A percentile compares a stretch with the other conserved stretches of the same genome.
Evolutionary conservation across 2,329 filamentous ascomycete species (phyloP).

Genomic region (Penicillium sp.): DNA sequence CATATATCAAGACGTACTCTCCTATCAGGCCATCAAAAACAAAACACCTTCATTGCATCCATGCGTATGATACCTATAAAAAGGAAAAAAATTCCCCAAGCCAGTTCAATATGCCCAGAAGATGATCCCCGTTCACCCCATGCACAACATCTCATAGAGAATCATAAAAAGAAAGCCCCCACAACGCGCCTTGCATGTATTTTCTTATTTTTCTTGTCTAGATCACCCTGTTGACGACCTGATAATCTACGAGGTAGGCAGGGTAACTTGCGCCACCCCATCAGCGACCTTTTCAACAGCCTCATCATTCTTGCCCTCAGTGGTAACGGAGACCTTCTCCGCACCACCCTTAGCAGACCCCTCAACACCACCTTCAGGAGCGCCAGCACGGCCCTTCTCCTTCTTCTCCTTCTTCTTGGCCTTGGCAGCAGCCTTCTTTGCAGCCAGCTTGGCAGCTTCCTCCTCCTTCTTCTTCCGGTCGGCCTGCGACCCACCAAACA

Average conservation of each 20-base stretch:
- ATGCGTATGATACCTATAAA: constrained; percentile 4
- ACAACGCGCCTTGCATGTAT: constrained; percentile 3
- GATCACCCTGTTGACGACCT: not conserved
- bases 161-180: not conserved
- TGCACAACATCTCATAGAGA: constrained; percentile 4
- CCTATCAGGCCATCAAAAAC: not conserved
- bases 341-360: constrained; percentile 30
- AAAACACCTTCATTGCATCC: constrained; percentile 5
- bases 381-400: constrained; percentile 25
- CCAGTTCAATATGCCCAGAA: constrained; percentile 3
- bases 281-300: constrained; percentile 35
- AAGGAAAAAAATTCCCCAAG: constrained; percentile 1
- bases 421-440: constrained; percentile 34
- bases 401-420: constrained; percentile 30
- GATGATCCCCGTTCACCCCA: constrained; percentile 1
- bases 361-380: constrained; percentile 28
- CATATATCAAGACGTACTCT: not conserved
- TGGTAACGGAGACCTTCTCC: constrained; percentile 19
- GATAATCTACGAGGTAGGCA: constrained; percentile 31
- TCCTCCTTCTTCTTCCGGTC: constrained; percentile 62
- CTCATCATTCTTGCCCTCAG: constrained; percentile 25
- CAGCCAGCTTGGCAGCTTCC: constrained; percentile 35
- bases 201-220: not conserved
- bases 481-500: constrained; percentile 59
- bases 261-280: constrained; percentile 36